A percentile compares a stretch with the other conserved stretches of the same genome.
These are phyloP conservation scores for Globomyces sp. DNA, from an alignment of 371 early-diverging fungal species.

Conservation along the genomic window DNA sequence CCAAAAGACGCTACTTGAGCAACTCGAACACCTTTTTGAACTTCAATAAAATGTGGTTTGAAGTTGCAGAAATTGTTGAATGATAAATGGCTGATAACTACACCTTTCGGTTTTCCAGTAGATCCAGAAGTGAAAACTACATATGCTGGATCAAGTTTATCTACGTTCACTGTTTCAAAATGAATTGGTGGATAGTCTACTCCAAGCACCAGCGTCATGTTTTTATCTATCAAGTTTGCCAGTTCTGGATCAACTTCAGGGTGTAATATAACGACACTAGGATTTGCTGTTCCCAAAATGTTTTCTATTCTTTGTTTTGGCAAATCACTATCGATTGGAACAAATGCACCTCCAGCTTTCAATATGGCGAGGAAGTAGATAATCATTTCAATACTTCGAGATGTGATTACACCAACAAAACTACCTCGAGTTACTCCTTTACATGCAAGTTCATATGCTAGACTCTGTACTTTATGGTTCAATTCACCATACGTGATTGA, in stretches of 20 bases:
- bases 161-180: background rate
- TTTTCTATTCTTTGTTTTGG: constrained; percentile 19
- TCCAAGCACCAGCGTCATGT: background rate
- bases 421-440: constrained; percentile 1
- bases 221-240: background rate
- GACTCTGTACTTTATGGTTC: background rate
- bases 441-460: constrained; percentile 12
- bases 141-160: constrained; percentile 11
- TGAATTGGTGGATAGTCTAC: constrained; percentile 1
- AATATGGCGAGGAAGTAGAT: constrained; percentile 19
- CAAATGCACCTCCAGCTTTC: constrained; percentile 30
- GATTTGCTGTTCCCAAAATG: constrained; percentile 5
- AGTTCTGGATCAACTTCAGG: background rate
- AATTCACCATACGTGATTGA: constrained; percentile 22
- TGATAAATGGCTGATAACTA: constrained; percentile 36
- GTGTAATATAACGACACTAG: background rate
- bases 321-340: constrained; percentile 24
- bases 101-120: constrained; percentile 57
- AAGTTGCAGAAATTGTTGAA: background rate
- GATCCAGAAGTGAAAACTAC: constrained; percentile 51
- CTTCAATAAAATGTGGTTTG: background rate
- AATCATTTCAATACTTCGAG: constrained; percentile 30
- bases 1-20: constrained; percentile 22
- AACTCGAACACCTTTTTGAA: background rate
- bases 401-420: constrained; percentile 2